Base-by-base conservation (phyloP, 148 eudicot genomes). In the Nepenthes gracilis region DNA sequence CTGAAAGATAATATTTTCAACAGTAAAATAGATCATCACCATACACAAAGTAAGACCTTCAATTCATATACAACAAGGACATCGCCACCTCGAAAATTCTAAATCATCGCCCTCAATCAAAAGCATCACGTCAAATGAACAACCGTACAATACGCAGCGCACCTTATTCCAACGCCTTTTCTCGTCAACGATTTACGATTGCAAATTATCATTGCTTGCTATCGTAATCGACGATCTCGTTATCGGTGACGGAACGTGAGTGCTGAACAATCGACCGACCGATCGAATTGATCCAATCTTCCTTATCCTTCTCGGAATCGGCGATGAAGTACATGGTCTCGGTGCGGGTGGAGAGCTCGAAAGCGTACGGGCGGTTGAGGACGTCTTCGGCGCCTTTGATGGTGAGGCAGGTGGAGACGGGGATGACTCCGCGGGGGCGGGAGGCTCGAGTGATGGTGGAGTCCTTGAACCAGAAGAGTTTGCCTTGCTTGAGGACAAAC, bases 381-480 rank as follows among this genome's bases (percentile, higher is more conserved):
- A 91, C 87, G 67, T 87, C 97, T 49, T 87, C 95, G 6, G 97
- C 97, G 11, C 97, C 92, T 54, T 87, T 91, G 2, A 87, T 92
- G 2, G 92, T 87, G 47, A 87, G 77, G 59, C 92, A 91, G 2
- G 71, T 37, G 15, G 85, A 77, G 36, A 91, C 97, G 0, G 92
- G 83, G 64, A 91, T 75, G 1, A 83, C 79, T 33, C 97, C 97
- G 6, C 97, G 95, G 36, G 92, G 84, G 40, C 49, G 40, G 15
- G 97, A 87, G 1, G 70, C 67, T 34, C 87, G 87, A 5, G 72
- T 83, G 47, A 91, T 70, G 8, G 62, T 60, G 13, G 83, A 72
- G 36, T 87, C 92, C 74, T 87, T 87, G 83, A 91, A 91, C 97
- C 97, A 91, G 74, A 91, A 91, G 36, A 91, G 81, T 43, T 87